Evolutionary conservation across 768 basidiomycete species (phyloP), one percentile per base, ranked within the genome.

Genomic region (Cyathus striatus): DNA sequence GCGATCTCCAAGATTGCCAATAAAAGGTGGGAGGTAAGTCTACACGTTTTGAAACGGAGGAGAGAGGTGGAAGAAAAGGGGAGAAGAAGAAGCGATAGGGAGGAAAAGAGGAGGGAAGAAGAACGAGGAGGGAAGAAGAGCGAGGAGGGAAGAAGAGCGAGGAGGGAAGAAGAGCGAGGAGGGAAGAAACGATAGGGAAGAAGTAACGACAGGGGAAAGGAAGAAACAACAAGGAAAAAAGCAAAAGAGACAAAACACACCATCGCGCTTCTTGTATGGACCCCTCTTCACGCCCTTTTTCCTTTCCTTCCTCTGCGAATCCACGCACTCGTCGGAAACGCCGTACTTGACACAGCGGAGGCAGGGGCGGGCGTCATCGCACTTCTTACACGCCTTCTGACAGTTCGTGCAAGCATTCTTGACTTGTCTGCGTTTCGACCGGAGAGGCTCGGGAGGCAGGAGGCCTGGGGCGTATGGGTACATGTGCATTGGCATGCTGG

Each of bases 191-290:
- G n/a, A n/a, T n/a, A n/a, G n/a, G n/a, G n/a, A n/a, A n/a, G n/a
- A n/a, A n/a, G n/a, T n/a, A n/a, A n/a, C n/a, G n/a, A n/a, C n/a
- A 42, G 48, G 50, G 38, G 38, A 50, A 44, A 46, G 52, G 38
- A 49, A 48, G 45, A 7, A 16, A 40, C 55, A 52, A n/a, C n/a
- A n/a, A n/a, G n/a, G n/a, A n/a, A n/a, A n/a, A n/a, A n/a, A n/a
- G n/a, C n/a, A 62, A 54, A 52, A 40, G 50, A 59, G 49, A 64
- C 81, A 64, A 59, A 88, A 86, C 78, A n/a, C n/a, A n/a, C 79
- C 81, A 86, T 88, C 86, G 81, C 86, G 86, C 81, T 90, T 90
- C 88, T 90, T 90, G 84, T 90, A 90, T 64, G 88, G 88, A 35
- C 87, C 87, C 57, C 87, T 69, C 71, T 89, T 90, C 52, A 88